phyloP scores from a whole-genome alignment of 148 eudicot genomes.

The Nyssa sinensis region DNA sequence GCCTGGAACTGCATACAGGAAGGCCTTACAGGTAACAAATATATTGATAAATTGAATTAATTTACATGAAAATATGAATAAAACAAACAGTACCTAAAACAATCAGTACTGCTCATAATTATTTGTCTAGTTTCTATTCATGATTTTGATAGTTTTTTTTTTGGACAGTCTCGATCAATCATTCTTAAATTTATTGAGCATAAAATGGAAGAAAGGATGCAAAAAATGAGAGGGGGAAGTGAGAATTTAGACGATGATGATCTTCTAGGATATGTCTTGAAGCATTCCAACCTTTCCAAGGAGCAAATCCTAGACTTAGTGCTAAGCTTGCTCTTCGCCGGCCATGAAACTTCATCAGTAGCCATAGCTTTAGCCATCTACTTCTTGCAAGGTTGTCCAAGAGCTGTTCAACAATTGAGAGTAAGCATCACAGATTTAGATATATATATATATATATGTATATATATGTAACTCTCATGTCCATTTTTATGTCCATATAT shows the following conservation, averaged over 20 bases:
- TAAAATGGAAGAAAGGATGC: conserved; percentile 69
- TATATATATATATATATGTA: not conserved
- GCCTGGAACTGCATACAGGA: conserved; percentile 92
- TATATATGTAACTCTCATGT: not conserved
- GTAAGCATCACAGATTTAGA: conserved; percentile 27
- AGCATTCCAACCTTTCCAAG: conserved; percentile 76
- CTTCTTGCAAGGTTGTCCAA: conserved; percentile 74
- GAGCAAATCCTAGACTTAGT: conserved; percentile 92
- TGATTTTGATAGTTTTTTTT: conserved; percentile 11
- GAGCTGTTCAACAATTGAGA: conserved; percentile 65
- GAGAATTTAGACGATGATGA: conserved; percentile 60
- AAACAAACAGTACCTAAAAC: not conserved
- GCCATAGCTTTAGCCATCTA: conserved; percentile 86
- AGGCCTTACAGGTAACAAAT: conserved; percentile 66
- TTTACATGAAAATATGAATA: not conserved
- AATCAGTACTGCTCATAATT: too few relatives aligned
- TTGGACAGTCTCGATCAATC: conserved; percentile 68
- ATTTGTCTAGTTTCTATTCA: not conserved
- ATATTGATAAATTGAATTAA: too few relatives aligned
- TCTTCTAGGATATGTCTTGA: conserved; percentile 91
- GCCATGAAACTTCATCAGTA: conserved; percentile 96
- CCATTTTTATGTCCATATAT: not conserved
- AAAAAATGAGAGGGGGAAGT: conserved; percentile 38
- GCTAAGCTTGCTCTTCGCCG: conserved; percentile 86
- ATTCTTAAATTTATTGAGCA: conserved; percentile 76